Evolutionary conservation across 1,284 basidiomycete genomes (phyloP).

Genomic region (Inonotus hispidus): DNA sequence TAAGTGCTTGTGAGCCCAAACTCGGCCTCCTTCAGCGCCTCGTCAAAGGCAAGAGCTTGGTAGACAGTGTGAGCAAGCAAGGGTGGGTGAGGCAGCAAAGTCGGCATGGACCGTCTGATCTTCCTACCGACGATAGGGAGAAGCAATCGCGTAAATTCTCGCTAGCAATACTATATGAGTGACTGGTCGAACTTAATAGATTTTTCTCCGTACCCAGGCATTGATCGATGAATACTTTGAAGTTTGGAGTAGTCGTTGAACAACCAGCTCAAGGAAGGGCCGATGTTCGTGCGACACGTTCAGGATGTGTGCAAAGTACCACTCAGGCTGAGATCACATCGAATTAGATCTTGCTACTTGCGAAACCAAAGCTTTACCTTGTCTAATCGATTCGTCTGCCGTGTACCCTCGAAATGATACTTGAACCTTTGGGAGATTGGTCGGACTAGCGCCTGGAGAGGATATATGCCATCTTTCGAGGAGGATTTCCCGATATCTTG

Average conservation of each 20-base stretch:
- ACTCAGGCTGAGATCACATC: slow-evolving; percentile 72
- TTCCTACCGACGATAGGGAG: slow-evolving; percentile 69
- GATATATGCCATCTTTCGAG: slow-evolving; percentile 60
- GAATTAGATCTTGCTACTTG: not conserved
- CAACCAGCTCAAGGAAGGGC: slow-evolving; percentile 67
- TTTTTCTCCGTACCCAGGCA: slow-evolving; percentile 57
- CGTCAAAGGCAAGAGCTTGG: slow-evolving; percentile 86
- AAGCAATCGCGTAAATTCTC: slow-evolving; percentile 73
- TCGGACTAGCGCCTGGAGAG: slow-evolving; percentile 80
- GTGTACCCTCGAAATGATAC: slow-evolving; percentile 88
- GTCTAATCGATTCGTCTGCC: slow-evolving; percentile 88
- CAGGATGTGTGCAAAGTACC: slow-evolving; percentile 90
- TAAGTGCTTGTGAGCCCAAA: slow-evolving; percentile 57
- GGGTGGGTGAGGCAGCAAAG: slow-evolving; percentile 73
- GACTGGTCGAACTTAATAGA: slow-evolving; percentile 1
- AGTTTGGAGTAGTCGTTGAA: slow-evolving; percentile 66
- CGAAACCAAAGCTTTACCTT: slow-evolving; percentile 50
- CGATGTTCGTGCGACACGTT: slow-evolving; percentile 81
- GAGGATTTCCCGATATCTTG: slow-evolving; percentile 18
- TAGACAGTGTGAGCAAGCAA: slow-evolving; percentile 94
- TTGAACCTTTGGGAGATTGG: slow-evolving; percentile 87
- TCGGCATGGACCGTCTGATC: slow-evolving; percentile 68
- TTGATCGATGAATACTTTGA: slow-evolving; percentile 62
- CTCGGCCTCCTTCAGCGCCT: slow-evolving; percentile 70
- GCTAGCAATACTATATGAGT: slow-evolving; percentile 36